Evolutionary conservation across 2,329 filamentous ascomycete genomes (phyloP).

Genomic region (Emergomyces orientalis): DNA sequence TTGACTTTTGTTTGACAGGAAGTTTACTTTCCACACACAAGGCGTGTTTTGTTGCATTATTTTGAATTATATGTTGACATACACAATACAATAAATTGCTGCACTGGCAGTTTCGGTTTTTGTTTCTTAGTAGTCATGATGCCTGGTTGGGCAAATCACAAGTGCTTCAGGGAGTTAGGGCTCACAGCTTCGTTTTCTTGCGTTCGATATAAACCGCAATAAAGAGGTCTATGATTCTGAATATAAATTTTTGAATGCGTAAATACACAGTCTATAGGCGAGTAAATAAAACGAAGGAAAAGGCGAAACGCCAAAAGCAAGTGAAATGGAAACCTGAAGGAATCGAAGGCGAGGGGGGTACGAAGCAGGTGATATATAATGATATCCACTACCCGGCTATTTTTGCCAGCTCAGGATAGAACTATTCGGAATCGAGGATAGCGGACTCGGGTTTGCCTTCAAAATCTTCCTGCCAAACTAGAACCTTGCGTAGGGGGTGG

Average conservation of each 20-base stretch:
- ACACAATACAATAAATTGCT: conserved; percentile 73
- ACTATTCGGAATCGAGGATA: no score
- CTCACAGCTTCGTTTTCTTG: not conserved
- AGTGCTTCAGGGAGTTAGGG: not conserved
- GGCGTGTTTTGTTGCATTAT: not conserved
- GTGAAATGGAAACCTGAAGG: not conserved
- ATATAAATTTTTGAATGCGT: not conserved
- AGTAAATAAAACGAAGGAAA: not conserved
- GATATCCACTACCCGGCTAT: no score
- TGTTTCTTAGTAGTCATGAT: conserved; percentile 7
- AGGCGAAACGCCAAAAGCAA: not conserved
- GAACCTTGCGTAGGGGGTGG: no score
- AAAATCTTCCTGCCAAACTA: no score
- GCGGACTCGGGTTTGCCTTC: no score
- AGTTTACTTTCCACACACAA: no score
- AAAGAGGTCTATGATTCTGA: not conserved
- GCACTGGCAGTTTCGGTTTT: conserved; percentile 57
- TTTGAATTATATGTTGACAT: conserved; percentile 23
- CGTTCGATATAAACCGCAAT: not conserved
- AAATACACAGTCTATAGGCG: not conserved
- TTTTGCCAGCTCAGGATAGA: no score
- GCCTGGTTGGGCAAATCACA: not conserved
- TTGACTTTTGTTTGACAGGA: conserved; percentile 20
- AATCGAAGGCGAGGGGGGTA: not conserved
- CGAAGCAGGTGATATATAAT: not conserved